These are phyloP conservation scores for Starmera caribaea DNA, from an alignment of 805 yeast genomes.

Conservation along the genomic window DNA sequence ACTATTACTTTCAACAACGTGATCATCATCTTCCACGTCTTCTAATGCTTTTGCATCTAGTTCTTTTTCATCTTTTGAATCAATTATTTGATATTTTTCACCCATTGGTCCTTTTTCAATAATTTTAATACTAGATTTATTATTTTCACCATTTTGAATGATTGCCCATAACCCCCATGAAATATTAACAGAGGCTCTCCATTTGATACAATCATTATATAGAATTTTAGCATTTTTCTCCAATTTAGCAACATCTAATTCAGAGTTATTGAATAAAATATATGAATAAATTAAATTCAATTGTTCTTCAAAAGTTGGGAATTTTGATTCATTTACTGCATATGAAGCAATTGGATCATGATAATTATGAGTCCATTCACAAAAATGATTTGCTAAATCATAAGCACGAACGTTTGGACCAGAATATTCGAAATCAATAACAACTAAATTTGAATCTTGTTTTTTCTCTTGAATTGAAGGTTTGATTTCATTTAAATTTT, in stretches of 20 bases:
- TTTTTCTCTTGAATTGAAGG: constrained; percentile 28
- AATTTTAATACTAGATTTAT: constrained; percentile 14
- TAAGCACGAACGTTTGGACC: constrained; percentile 85
- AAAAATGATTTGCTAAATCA: constrained; percentile 88
- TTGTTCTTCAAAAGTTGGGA: constrained; percentile 63
- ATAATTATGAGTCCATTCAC: constrained; percentile 97
- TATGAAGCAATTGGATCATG: constrained; percentile 36
- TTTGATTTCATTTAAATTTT: constrained; percentile 18
- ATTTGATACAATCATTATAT: constrained; percentile 54
- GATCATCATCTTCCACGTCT: constrained; percentile 6
- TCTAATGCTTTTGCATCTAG: constrained; percentile 19
- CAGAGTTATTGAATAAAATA: constrained; percentile 41
- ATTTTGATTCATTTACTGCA: constrained; percentile 42
- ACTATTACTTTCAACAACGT: constrained; percentile 16
- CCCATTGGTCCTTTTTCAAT: constrained; percentile 48
- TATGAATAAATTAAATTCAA: constrained; percentile 70
- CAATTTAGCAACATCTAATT: constrained; percentile 22
- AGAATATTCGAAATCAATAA: constrained; percentile 93
- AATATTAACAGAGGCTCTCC: constrained; percentile 76
- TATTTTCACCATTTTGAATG: constrained; percentile 52
- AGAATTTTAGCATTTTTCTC: constrained; percentile 39
- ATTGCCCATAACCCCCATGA: constrained; percentile 93
- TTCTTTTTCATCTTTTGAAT: constrained; percentile 14
- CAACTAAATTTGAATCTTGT: constrained; percentile 71
- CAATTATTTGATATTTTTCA: constrained; percentile 31